A percentile compares a stretch with the other conserved stretches of the same genome.
Evolutionary conservation across 2,329 filamentous ascomycete genomes (phyloP).

Genomic region (Trichophyton benhamiae): DNA sequence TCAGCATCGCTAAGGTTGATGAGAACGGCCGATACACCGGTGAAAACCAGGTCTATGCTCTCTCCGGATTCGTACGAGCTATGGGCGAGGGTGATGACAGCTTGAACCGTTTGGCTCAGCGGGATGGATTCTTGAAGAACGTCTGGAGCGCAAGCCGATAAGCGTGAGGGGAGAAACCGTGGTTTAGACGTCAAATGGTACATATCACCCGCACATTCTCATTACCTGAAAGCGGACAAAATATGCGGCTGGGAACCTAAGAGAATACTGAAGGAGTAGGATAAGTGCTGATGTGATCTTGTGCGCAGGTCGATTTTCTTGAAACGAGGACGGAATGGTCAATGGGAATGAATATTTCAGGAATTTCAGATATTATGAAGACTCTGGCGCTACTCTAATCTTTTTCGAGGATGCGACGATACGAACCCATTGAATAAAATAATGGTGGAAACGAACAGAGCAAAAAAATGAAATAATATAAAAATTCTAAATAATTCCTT

Average conservation of each 20-base stretch:
- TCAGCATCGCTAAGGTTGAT: conserved; percentile 94
- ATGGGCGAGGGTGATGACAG: conserved; percentile 97
- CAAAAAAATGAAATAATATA: conserved; percentile 2
- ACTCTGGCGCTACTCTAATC: neutral
- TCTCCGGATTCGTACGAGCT: conserved; percentile 93
- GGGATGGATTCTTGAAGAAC: conserved; percentile 90
- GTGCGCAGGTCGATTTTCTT: neutral
- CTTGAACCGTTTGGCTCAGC: conserved; percentile 89
- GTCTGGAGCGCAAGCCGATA: conserved; percentile 72
- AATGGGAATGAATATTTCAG: neutral
- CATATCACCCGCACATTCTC: neutral
- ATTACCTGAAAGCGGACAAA: too few relatives aligned
- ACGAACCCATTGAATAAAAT: neutral
- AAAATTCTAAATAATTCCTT: neutral
- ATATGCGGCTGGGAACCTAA: neutral
- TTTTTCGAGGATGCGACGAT: neutral
- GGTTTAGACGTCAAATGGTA: conserved; percentile 2
- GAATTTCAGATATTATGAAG: neutral
- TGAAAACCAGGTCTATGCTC: conserved; percentile 94
- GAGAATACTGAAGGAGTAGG: neutral
- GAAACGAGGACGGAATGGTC: neutral
- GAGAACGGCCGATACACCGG: conserved; percentile 95
- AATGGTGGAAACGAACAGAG: neutral
- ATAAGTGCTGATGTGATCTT: neutral
- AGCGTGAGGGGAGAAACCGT: conserved; percentile 12